Base-by-base conservation (phyloP, 73 alveolate genomes). In the Paramecium sonneborni region DNA sequence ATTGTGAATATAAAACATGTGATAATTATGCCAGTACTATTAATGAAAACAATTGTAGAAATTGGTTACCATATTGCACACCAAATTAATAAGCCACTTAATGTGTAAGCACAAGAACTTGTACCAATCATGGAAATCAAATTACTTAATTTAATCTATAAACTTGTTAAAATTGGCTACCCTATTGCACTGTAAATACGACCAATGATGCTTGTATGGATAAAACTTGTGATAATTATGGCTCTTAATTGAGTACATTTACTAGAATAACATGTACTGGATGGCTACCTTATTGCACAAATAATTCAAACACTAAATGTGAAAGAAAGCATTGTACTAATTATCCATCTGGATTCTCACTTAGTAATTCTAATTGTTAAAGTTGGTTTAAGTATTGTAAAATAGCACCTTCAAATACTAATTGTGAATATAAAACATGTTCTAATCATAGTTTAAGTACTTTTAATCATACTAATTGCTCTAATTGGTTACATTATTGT, bases 201-300 rank as follows among this genome's bases (percentile, higher is more conserved):
- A 43, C 90, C 8, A 39, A 79, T 43, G 55, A 79, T 43, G 90
- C 76, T 5, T 79, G 90, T 44, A 79, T 79, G 44, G 90, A 79
- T 21, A 79, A 34, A 20, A 24, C 90, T 20, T 79, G 90, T 79
- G 57, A 32, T n/a, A 72, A 72, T 11, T 79, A 79, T 79, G 74
- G 76, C 1, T 21, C 90, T n/a, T 37, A 79, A 24, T 26, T 79
- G 74, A 34, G 74, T 43, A 79, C 43, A 8, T 39, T 43, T 44
- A 79, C 69, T 20, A 11, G 18, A 3, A 24, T 24, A 5, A 79
- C 41, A 9, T 79, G 90, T 79, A 10, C 44, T 39, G 74, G 76
- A 43, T 79, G 90, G 90, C 21, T 79, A 41, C 32, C 76, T 23
- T 14, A 20, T 39, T 79, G 90, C 24, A 79, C 76, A 0, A 41